A percentile compares a stretch with the other conserved stretches of the same genome.
These are phyloP conservation scores for Aaosphaeria arxii DNA, from an alignment of 2,329 filamentous ascomycete genomes.

Conservation along the genomic window DNA sequence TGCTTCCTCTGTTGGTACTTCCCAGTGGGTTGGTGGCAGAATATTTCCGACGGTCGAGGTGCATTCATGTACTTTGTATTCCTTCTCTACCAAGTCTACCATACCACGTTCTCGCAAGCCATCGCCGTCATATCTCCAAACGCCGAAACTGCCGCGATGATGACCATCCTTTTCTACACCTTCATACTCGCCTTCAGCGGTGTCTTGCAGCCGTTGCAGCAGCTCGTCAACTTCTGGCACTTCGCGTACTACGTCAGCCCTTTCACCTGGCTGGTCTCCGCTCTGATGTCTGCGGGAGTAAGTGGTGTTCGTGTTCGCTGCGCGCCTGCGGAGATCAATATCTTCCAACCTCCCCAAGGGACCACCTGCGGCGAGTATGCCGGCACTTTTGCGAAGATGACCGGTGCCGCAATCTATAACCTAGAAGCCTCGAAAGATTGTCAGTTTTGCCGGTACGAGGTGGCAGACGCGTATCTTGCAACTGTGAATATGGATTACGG, in stretches of 20 bases:
- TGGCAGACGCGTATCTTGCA: conserved; percentile 1
- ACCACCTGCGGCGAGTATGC: conserved; percentile 33
- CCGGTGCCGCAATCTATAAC: conserved; percentile 1
- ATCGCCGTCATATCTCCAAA: conserved; percentile 69
- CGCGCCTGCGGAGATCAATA: conserved; percentile 62
- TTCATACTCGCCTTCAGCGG: conserved; percentile 54
- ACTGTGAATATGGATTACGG: background rate
- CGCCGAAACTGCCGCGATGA: conserved; percentile 69
- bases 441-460: background rate
- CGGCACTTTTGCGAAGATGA: conserved; percentile 10
- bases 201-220: conserved; percentile 60
- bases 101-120: conserved; percentile 73
- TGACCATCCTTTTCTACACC: conserved; percentile 39
- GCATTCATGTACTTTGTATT: conserved; percentile 73
- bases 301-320: conserved; percentile 63
- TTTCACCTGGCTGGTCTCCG: conserved; percentile 72
- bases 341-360: conserved; percentile 59
- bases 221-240: conserved; percentile 70
- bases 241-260: conserved; percentile 78
- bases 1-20: conserved; percentile 62
- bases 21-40: conserved; percentile 66
- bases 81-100: conserved; percentile 68
- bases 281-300: conserved; percentile 66
- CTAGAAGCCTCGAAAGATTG: conserved; percentile 1
- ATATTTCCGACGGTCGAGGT: conserved; percentile 63